Conservation (phyloP, 129 eudicot species). For the Logfia minima region DNA sequence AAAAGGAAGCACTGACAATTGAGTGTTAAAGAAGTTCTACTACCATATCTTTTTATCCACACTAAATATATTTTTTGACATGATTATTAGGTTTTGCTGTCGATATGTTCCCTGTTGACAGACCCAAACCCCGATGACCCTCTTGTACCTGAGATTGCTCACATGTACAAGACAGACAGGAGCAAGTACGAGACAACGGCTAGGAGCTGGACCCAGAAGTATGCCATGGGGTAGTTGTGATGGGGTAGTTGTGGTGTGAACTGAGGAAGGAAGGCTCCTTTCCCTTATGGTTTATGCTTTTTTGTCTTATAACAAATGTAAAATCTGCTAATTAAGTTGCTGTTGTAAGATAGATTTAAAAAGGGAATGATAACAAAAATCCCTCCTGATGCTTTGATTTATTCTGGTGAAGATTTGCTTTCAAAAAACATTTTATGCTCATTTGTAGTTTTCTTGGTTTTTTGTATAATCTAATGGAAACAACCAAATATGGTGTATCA, state of each 20-base stretch:
- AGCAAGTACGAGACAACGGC: constrained; percentile 85
- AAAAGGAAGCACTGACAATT: background rate
- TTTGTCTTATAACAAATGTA: background rate
- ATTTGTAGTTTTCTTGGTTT: background rate
- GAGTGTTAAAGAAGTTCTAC: constrained; percentile 34
- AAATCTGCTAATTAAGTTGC: background rate
- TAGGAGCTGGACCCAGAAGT: constrained; percentile 95
- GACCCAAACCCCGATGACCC: constrained; percentile 95
- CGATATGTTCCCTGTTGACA: constrained; percentile 82
- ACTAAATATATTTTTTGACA: background rate
- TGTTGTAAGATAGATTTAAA: background rate
- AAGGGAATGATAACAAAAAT: background rate
- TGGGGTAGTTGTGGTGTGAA: constrained; percentile 39
- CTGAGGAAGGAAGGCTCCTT: background rate
- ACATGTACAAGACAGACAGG: constrained; percentile 87
- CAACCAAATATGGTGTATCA: background rate
- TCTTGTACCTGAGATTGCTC: constrained; percentile 86
- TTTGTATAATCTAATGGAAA: background rate
- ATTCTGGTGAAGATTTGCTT: background rate
- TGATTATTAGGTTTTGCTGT: constrained; percentile 43
- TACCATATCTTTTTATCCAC: background rate
- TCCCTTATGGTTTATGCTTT: constrained; percentile 1
- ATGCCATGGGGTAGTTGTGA: constrained; percentile 69
- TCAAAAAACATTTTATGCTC: background rate
- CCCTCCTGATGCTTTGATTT: background rate